phyloP scores from a whole-genome alignment of 768 basidiomycete genomes.

The Boletus reticulatus region DNA sequence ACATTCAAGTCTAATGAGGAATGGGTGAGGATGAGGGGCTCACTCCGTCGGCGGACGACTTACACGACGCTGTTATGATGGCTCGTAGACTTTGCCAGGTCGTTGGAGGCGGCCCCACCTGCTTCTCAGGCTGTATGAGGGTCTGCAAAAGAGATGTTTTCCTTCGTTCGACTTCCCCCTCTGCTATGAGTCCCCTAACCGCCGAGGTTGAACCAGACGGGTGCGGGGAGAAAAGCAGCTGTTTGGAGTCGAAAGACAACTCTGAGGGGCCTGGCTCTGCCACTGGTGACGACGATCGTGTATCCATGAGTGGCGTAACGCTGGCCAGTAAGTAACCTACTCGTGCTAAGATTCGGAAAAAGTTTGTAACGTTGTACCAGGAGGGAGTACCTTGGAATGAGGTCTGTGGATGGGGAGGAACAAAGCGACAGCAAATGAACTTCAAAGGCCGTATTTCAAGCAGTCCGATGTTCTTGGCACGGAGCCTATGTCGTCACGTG shows the following conservation, averaged over 20 bases:
- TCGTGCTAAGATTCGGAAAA: not conserved
- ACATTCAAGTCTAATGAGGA: conserved; percentile 58
- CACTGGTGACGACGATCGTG: conserved; percentile 14
- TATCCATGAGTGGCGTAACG: conserved; percentile 12
- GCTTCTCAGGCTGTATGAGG: conserved; percentile 39
- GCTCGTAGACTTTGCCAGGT: conserved; percentile 47
- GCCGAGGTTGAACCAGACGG: conserved; percentile 12
- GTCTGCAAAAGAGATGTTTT: conserved; percentile 14
- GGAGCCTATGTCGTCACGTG: not conserved
- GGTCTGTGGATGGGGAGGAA: not conserved
- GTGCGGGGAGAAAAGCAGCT: conserved; percentile 1
- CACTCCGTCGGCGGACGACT: conserved; percentile 8
- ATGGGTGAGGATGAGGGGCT: not conserved
- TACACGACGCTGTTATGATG: conserved; percentile 59
- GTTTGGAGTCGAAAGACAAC: conserved; percentile 1
- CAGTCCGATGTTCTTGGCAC: not conserved
- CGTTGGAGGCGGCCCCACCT: conserved; percentile 42
- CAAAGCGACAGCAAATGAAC: not conserved
- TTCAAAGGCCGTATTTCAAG: conserved; percentile 7
- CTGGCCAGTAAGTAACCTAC: conserved; percentile 5
- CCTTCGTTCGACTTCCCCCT: conserved; percentile 3
- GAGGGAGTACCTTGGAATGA: not conserved
- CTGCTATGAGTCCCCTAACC: conserved; percentile 6
- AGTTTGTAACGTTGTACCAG: not conserved
- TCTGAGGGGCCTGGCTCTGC: conserved; percentile 7